Evolutionary conservation across 2,329 filamentous ascomycete species (phyloP).

Genomic region (Cryphonectria parasitica): DNA sequence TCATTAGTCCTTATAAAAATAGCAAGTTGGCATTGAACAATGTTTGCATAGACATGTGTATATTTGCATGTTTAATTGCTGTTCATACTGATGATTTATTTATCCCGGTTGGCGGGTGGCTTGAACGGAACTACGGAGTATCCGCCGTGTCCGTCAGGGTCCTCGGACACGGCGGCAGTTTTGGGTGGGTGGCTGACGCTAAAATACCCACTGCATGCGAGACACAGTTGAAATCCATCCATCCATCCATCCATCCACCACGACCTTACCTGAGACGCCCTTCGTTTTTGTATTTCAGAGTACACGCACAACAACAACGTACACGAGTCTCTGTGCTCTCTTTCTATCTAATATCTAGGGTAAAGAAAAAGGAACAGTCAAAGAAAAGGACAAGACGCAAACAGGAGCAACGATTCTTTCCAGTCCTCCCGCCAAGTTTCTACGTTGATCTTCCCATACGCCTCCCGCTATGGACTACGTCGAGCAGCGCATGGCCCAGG

Average conservation of each 20-base stretch:
- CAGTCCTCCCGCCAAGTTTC: not conserved
- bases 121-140: not conserved
- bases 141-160: not conserved
- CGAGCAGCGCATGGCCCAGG: constrained; percentile 58
- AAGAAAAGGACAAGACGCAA: not conserved
- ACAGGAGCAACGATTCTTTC: not conserved
- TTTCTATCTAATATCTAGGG: not conserved
- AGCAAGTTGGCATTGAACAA: not conserved
- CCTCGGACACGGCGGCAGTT: not conserved
- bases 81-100: not conserved
- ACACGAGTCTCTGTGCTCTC: not conserved
- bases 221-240: not conserved
- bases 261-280: not conserved
- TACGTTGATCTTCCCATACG: not conserved
- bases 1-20: not conserved
- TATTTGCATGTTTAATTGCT: not conserved
- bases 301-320: not conserved
- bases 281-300: not conserved
- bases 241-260: not conserved
- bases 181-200: not conserved
- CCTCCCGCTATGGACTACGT: constrained; percentile 57
- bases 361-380: not conserved
- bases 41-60: too few species aligned
- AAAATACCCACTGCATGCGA: not conserved
- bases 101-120: not conserved